phyloP scores from a whole-genome alignment of 2,329 filamentous ascomycete genomes.

The Botrytis galanthina region DNA sequence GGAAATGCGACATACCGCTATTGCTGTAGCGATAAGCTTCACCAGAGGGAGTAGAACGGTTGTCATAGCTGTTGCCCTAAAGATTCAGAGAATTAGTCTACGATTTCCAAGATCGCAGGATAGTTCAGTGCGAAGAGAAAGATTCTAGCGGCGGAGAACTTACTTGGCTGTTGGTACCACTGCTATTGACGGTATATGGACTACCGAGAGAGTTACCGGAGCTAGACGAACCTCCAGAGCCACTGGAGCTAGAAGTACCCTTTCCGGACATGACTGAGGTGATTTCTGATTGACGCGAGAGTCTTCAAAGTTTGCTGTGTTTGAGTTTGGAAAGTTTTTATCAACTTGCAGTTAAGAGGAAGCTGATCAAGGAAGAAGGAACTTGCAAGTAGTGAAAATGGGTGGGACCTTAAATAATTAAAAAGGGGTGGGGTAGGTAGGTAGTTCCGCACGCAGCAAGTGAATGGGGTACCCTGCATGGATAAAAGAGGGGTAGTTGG shows the following conservation, averaged over 20 bases:
- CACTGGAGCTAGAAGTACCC: not conserved
- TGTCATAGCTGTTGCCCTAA: conserved; percentile 67
- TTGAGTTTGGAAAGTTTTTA: too few relatives aligned
- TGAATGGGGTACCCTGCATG: not conserved
- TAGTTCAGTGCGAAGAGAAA: not conserved
- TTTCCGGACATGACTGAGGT: not conserved
- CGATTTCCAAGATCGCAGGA: not conserved
- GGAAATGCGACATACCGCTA: conserved; percentile 41
- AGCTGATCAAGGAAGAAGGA: not conserved
- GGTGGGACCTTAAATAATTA: not conserved
- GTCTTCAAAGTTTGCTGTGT: not conserved
- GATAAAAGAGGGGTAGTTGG: not conserved
- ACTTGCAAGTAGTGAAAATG: not conserved
- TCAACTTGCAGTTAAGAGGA: not conserved
- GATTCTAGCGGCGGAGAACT: conserved; percentile 15
- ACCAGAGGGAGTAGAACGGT: conserved; percentile 58
- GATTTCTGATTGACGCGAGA: not conserved
- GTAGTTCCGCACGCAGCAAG: not conserved
- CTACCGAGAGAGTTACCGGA: not conserved
- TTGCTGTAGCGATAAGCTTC: conserved; percentile 67
- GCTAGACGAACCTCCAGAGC: not conserved
- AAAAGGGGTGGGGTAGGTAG: not conserved
- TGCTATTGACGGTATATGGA: conserved; percentile 41
- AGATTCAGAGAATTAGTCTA: not conserved
- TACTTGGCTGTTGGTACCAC: conserved; percentile 63